Base-by-base conservation (phyloP, 2,329 filamentous ascomycete species). In the Furcasterigmium furcatum region DNA sequence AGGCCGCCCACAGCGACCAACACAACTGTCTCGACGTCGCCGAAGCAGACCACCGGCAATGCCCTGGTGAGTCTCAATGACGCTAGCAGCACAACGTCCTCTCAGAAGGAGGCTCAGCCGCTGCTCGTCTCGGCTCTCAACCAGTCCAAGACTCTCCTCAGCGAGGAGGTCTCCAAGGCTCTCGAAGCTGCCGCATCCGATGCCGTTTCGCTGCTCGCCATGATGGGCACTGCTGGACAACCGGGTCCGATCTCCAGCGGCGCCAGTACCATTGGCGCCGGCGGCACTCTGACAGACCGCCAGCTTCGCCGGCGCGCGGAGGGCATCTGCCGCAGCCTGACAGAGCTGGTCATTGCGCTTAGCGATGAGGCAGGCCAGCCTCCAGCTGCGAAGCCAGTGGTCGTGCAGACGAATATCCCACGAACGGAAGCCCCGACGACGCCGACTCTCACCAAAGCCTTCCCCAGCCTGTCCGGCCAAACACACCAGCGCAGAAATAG, bases 241-340 rank as follows among this genome's bases (percentile, higher is more conserved):
- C 85, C 78, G 2, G 80, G 81, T 0, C 81, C 83, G 1, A 85
- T 85, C 38, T 84, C 85, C 0, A 84, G 85, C 48, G 82, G 79
- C 36, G 79, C 80, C 12, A 85, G 84, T 56, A 72, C 77, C 42
- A 78, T 84, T 47, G 80, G 84, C 24, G 66, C 70, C 27, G 66
- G 67, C 42, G 65, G 69, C 12, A 73, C 72, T 1, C 67, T 84
- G 10, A 85, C 88, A 1, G 92, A 99, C 61, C 82, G 94, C 42
- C 89, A 95, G 61, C 75, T 96, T 14, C 83, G 91, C 41, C 83
- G 92, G 51, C 96, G 96, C 65, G 89, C 90, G 22, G 92, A 99
- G 61, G 91, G 87, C 59, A 83, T 99, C 61, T 97, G 94, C 63
- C 86, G 92, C 44, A 94, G 88, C 58, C 70, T 99, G 53, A 97